Evolutionary conservation across 2,329 filamentous ascomycete genomes (phyloP).

Genomic region (Neonectria coccinea): DNA sequence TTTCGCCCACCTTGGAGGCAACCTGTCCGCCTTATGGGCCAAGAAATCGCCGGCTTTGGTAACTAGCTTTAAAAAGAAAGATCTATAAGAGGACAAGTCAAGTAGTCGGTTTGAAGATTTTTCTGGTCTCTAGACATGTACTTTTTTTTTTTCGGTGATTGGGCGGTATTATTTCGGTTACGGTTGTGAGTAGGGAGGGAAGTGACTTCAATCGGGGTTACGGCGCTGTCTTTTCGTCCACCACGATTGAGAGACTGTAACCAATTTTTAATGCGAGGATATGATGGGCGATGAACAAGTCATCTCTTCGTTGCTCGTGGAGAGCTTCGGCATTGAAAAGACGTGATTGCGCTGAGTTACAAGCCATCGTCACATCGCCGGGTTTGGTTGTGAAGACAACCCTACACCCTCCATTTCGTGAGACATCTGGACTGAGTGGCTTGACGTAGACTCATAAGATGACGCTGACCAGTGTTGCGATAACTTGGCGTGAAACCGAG

Average conservation of each 20-base stretch:
- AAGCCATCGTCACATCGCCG: not conserved
- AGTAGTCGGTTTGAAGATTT: not conserved
- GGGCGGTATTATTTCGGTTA: no score
- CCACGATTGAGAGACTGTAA: not conserved
- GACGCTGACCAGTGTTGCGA: no score
- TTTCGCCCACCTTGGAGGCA: conserved; percentile 18
- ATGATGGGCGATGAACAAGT: not conserved
- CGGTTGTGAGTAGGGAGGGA: not conserved
- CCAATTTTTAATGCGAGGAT: not conserved
- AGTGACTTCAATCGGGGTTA: not conserved
- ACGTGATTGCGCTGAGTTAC: not conserved
- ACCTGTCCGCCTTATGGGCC: not conserved
- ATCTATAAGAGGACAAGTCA: not conserved
- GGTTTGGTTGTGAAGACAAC: not conserved
- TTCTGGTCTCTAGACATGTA: not conserved
- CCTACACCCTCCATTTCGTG: not conserved
- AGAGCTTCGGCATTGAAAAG: not conserved
- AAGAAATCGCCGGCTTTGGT: not conserved
- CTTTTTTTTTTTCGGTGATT: not conserved
- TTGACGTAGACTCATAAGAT: no score
- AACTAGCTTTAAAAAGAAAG: not conserved
- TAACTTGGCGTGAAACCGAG: no score
- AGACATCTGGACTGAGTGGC: not conserved
- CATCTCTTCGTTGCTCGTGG: not conserved
- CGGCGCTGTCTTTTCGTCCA: not conserved